Evolutionary conservation across 129 eudicot species (phyloP).

Genomic region (Flaveria sonorensis): DNA sequence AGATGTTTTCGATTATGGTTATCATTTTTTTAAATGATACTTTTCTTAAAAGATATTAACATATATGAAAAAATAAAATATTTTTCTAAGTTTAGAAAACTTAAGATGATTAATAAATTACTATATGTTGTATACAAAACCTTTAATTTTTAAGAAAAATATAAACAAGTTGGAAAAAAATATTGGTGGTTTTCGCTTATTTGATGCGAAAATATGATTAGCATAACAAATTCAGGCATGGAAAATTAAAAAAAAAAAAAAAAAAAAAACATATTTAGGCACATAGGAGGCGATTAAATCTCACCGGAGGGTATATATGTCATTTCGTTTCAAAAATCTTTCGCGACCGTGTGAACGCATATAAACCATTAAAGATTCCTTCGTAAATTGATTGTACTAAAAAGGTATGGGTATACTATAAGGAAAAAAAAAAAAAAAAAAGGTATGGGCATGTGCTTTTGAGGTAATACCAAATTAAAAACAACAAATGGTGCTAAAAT

Average conservation of each 20-base stretch:
- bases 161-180: background rate
- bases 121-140: background rate
- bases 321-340: background rate
- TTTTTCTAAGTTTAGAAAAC: too few species aligned
- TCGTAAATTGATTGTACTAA: background rate
- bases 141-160: background rate
- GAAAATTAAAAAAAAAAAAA: too few species aligned
- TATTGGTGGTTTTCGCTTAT: background rate
- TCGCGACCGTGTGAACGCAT: conserved; percentile 14
- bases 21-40: too few species aligned
- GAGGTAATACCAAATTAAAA: too few species aligned
- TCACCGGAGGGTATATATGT: background rate
- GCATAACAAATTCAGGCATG: background rate
- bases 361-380: conserved; percentile 10
- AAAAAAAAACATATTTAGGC: background rate
- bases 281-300: background rate
- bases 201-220: background rate
- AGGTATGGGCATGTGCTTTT: too few species aligned
- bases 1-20: too few species aligned
- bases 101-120: too few species aligned
- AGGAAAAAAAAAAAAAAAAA: too few species aligned
- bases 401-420: background rate
- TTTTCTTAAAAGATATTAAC: too few species aligned
- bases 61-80: too few species aligned
- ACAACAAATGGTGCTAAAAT: too few species aligned